Conservation (phyloP, 495 filamentous ascomycete genomes). For the Penicillium pancosmium region DNA sequence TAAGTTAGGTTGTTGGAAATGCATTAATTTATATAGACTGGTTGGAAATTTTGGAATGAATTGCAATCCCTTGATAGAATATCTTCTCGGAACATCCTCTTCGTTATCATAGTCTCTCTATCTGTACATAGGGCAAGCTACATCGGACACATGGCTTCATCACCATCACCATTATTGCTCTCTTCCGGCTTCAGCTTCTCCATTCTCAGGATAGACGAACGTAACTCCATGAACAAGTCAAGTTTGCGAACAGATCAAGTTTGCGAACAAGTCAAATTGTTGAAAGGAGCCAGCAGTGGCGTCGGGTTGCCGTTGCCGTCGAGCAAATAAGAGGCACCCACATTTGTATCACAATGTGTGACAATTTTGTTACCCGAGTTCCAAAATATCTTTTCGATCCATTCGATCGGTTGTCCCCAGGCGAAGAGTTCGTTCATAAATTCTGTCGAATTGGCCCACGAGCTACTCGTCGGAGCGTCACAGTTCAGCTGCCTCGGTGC, state of each 20-base stretch:
- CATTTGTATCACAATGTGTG: conserved; percentile 2
- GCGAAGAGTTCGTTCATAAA: background rate
- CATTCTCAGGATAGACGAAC: no score
- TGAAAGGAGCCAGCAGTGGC: conserved; percentile 6
- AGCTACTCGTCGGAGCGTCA: background rate
- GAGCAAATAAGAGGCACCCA: conserved; percentile 7
- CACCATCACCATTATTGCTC: no score
- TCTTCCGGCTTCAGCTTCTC: no score
- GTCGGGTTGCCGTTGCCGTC: background rate
- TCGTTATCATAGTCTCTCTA: no score
- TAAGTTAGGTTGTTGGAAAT: no score
- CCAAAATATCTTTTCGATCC: background rate
- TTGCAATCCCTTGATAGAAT: no score
- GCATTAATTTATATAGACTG: no score
- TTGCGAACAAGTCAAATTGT: conserved; percentile 1
- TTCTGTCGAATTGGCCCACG: background rate
- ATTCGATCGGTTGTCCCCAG: no score
- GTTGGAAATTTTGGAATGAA: no score
- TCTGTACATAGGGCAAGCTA: no score
- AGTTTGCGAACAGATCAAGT: background rate
- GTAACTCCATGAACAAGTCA: background rate
- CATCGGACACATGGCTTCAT: no score
- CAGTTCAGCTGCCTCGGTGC: background rate
- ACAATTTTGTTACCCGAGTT: conserved; percentile 6
- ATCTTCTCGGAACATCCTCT: no score